Conservation (phyloP, 163 green algal species). For the Scenedesmus sp. region DNA sequence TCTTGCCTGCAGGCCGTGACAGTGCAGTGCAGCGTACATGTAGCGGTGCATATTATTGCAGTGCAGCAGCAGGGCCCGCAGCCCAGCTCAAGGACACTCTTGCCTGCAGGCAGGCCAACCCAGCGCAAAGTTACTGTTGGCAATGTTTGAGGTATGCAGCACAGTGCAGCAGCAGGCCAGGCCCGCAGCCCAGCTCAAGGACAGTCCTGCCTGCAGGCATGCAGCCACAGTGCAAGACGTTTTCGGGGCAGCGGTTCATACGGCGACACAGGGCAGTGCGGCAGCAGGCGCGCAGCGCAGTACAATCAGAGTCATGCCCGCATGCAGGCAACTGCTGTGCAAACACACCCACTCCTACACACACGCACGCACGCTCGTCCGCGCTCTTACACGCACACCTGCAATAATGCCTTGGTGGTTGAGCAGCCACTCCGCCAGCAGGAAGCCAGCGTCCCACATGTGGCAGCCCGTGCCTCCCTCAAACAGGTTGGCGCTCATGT, state of each 20-base stretch:
- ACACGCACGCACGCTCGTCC: too few species aligned
- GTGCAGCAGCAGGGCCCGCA: too few species aligned
- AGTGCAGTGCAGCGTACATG: neutral
- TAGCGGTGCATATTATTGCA: neutral
- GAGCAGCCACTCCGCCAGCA: slow-evolving; percentile 79
- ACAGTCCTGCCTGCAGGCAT: neutral
- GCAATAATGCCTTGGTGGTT: slow-evolving; percentile 64
- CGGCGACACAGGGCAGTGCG: neutral
- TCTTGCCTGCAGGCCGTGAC: neutral
- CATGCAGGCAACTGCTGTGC: slow-evolving; percentile 44
- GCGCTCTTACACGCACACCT: slow-evolving; percentile 53
- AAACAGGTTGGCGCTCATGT: slow-evolving; percentile 75
- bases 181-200: slow-evolving; percentile 68
- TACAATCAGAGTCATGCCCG: neutral
- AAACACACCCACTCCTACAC: slow-evolving; percentile 20
- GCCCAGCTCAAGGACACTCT: too few species aligned
- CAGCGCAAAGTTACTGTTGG: slow-evolving; percentile 56
- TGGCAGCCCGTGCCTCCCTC: slow-evolving; percentile 82
- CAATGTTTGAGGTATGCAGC: neutral
- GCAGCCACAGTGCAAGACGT: neutral
- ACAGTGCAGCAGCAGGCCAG: slow-evolving; percentile 57
- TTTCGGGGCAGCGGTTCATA: too few species aligned
- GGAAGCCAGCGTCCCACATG: slow-evolving; percentile 86
- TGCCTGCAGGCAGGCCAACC: neutral
- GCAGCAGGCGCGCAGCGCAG: neutral